Evolutionary conservation across 192 early-diverging fungal genomes (phyloP), one percentile per base, ranked within the genome.

Genomic region (Coemansia asiatica): DNA sequence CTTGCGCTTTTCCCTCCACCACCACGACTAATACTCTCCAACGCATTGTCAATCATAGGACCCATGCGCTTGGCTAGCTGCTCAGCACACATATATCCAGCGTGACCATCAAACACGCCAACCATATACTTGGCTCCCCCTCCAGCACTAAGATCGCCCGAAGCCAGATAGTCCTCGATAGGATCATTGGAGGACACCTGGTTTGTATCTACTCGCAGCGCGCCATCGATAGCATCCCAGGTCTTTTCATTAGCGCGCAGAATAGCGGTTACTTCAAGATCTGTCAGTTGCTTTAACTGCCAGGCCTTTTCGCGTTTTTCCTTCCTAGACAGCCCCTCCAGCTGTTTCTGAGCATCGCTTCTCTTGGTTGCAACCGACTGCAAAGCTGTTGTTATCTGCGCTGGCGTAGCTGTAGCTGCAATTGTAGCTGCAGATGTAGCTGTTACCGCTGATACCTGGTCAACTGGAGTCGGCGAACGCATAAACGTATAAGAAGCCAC

Each of bases 101-200:
- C 58, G 28, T 76, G 75, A 5, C 75, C 75, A 46, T 76, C 75
- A 60, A 67, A 76, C 26, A 76, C 61, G 29, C 68, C 61, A 59
- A 76, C 71, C 68, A 76, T 75, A 26, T 67, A 72, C 28, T 62
- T 72, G 23, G 64, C 10, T 16, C 55, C 63, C 10, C 33, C 53
- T 5, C 8, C 19, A 23, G 49, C 49, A 3, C 49, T 29, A 19
- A 28, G 6, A 8, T 60, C 10, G 6, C 23, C 25, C 7, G 63
- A 68, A n/a, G 61, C 50, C 49, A 75, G 21, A 54, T 83, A 79
- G 56, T 83, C 82, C 51, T 83, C 82, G 25, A 83, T 79, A 10
- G 72, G 76, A 5, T 49, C 60, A 22, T 83, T 83, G 1, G 82
- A 83, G 21, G 73, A 64, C 4, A 85, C 72, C 66, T 79, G 80